phyloP scores from a whole-genome alignment of 2,329 filamentous ascomycete species.

The Pseudocercospora crystallina region DNA sequence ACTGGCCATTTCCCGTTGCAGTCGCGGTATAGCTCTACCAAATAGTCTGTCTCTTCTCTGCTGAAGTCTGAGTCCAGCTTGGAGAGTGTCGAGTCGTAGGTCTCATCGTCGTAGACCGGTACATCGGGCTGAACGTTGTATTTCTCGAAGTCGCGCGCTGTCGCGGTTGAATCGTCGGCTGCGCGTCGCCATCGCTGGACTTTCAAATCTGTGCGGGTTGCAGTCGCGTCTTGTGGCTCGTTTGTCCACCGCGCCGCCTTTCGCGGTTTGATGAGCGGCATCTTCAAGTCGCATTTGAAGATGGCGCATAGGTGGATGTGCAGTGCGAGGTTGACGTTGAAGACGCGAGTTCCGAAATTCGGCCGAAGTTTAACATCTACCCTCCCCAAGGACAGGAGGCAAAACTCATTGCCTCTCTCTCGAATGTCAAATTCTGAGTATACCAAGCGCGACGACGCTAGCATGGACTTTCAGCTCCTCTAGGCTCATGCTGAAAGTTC shows the following conservation, averaged over 20 bases:
- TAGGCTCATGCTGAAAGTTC: too few species aligned
- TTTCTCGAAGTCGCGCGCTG: constrained; percentile 64
- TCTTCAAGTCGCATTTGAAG: background rate
- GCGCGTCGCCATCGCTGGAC: constrained; percentile 15
- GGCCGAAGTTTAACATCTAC: too few species aligned
- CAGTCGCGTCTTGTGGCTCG: background rate
- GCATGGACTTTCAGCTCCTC: too few species aligned
- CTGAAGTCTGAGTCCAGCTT: constrained; percentile 70
- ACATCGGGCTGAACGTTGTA: constrained; percentile 81
- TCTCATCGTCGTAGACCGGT: constrained; percentile 80
- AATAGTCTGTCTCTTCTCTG: constrained; percentile 89
- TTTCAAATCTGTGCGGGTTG: constrained; percentile 1
- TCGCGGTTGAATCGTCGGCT: constrained; percentile 2
- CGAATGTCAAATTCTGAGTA: too few species aligned
- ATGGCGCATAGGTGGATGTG: too few species aligned
- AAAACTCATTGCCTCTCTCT: too few species aligned
- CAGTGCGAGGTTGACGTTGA: too few species aligned
- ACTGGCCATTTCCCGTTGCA: constrained; percentile 89
- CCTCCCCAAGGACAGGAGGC: too few species aligned
- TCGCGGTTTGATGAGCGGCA: constrained; percentile 12
- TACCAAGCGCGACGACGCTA: too few species aligned
- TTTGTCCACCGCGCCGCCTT: constrained; percentile 20
- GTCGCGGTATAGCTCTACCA: constrained; percentile 71
- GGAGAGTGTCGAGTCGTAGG: constrained; percentile 75
- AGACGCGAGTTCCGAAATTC: too few species aligned